These are phyloP conservation scores for Lentithecium fluviatile DNA, from an alignment of 495 filamentous ascomycete genomes.

Conservation along the genomic window DNA sequence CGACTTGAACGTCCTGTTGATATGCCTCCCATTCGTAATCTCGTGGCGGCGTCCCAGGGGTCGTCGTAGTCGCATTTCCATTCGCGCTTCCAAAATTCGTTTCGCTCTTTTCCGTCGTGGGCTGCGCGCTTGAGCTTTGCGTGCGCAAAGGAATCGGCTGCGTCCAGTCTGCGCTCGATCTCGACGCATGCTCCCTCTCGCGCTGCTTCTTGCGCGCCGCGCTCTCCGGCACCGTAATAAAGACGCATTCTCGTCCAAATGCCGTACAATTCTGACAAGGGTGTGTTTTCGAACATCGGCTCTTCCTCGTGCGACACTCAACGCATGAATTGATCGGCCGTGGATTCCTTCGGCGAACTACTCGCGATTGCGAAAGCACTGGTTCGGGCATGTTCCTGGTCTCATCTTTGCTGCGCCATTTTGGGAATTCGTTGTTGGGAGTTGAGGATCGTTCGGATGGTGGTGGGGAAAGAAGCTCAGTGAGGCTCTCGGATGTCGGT, in stretches of 20 bases:
- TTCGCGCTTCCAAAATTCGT: conserved; percentile 7
- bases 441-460: conserved; percentile 1
- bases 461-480: conserved; percentile 1
- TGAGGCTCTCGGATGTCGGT: conserved; percentile 19
- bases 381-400: conserved; percentile 32
- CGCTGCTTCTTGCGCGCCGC: conserved; percentile 27
- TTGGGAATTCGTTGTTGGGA: not conserved
- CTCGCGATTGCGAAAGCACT: conserved; percentile 26
- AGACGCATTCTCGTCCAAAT: conserved; percentile 36
- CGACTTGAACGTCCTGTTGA: conserved; percentile 34
- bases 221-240: conserved; percentile 32
- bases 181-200: conserved; percentile 17
- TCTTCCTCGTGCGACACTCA: conserved; percentile 31
- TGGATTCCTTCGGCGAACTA: conserved; percentile 35
- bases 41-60: conserved; percentile 34
- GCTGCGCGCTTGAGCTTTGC: conserved; percentile 8
- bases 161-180: conserved; percentile 29
- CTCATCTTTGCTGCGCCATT: conserved; percentile 17
- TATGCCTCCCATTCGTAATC: conserved; percentile 38
- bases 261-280: conserved; percentile 37
- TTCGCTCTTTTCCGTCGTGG: conserved; percentile 5
- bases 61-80: conserved; percentile 25
- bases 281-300: conserved; percentile 34
- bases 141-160: conserved; percentile 30
- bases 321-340: conserved; percentile 37